Percentiles rank a stretch among this genome's conserved stretches.
phyloP scores from a whole-genome alignment of 2,329 filamentous ascomycete genomes.

The Scytalidium sp. region DNA sequence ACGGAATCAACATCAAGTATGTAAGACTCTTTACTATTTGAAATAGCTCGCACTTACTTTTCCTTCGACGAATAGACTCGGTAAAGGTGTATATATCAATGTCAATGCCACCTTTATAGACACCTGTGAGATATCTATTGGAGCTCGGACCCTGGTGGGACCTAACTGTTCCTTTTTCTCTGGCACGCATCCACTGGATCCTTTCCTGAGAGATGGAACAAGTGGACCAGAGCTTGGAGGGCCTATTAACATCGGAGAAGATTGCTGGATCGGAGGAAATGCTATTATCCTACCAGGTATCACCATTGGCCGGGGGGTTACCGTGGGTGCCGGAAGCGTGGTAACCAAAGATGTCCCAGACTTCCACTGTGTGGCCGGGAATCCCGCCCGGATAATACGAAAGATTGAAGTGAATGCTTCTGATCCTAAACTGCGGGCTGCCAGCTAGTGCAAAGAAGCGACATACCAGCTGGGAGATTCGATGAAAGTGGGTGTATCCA shows the following conservation, averaged over 20 bases:
- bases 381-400: constrained; percentile 59
- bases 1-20: constrained; percentile 69
- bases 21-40: constrained; percentile 4
- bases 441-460: too few relatives aligned
- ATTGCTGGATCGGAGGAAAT: constrained; percentile 77
- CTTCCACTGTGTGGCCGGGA: constrained; percentile 62
- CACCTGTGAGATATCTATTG: constrained; percentile 71
- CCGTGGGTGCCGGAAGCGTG: constrained; percentile 77
- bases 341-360: constrained; percentile 75
- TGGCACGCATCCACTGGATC: constrained; percentile 75
- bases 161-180: constrained; percentile 76
- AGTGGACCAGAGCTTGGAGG: constrained; percentile 72
- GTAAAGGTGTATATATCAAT: constrained; percentile 72
- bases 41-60: constrained; percentile 4
- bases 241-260: constrained; percentile 72
- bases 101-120: constrained; percentile 74
- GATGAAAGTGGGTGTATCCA: background rate
- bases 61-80: constrained; percentile 43
- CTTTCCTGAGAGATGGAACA: constrained; percentile 68
- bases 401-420: constrained; percentile 32
- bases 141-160: constrained; percentile 73
- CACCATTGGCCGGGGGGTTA: constrained; percentile 70
- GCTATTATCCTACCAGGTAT: constrained; percentile 72
- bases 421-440: constrained; percentile 16
- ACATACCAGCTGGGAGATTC: constrained; percentile 3